Percentiles rank a stretch among this genome's conserved stretches.
Conservation (phyloP, 2,329 filamentous ascomycete genomes). For the Exophiala spinifera region DNA sequence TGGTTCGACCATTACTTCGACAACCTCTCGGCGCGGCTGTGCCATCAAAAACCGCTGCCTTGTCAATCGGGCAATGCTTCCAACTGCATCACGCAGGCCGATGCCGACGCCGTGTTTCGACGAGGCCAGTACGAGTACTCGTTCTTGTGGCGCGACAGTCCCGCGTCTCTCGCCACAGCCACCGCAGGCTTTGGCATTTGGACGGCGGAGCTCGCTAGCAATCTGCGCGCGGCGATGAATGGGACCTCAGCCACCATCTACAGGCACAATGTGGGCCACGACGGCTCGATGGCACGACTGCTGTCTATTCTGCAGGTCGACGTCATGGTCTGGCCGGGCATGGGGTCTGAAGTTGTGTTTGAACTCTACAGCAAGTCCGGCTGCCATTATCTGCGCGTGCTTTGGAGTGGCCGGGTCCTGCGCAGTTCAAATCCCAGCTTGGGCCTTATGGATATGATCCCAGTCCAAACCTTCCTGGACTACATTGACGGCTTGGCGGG, state of each 20-base stretch:
- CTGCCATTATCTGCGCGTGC: constrained; percentile 59
- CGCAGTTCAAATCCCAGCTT: constrained; percentile 65
- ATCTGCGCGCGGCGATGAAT: constrained; percentile 56
- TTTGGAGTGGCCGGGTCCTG: constrained; percentile 68
- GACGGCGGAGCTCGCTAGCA: constrained; percentile 66
- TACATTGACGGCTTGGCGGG: constrained; percentile 74
- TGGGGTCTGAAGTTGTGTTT: constrained; percentile 76
- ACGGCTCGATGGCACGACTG: constrained; percentile 67
- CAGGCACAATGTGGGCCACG: constrained; percentile 76
- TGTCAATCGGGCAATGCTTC: constrained; percentile 56
- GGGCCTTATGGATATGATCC: constrained; percentile 69
- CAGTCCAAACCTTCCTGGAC: constrained; percentile 59
- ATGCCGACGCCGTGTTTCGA: constrained; percentile 69
- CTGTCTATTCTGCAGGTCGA: constrained; percentile 70
- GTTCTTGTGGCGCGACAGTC: constrained; percentile 69
- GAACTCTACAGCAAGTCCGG: constrained; percentile 61
- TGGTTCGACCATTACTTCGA: constrained; percentile 79
- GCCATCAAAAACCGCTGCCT: constrained; percentile 69
- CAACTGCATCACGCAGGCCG: constrained; percentile 60
- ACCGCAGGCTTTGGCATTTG: constrained; percentile 66
- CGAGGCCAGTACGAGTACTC: constrained; percentile 79
- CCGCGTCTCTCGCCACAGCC: constrained; percentile 60
- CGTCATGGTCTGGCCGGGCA: constrained; percentile 78
- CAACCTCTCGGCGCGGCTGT: constrained; percentile 75
- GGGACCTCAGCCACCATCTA: constrained; percentile 52